phyloP scores from a whole-genome alignment of 2,329 filamentous ascomycete genomes.

The Plectosphaerella cucumerina region DNA sequence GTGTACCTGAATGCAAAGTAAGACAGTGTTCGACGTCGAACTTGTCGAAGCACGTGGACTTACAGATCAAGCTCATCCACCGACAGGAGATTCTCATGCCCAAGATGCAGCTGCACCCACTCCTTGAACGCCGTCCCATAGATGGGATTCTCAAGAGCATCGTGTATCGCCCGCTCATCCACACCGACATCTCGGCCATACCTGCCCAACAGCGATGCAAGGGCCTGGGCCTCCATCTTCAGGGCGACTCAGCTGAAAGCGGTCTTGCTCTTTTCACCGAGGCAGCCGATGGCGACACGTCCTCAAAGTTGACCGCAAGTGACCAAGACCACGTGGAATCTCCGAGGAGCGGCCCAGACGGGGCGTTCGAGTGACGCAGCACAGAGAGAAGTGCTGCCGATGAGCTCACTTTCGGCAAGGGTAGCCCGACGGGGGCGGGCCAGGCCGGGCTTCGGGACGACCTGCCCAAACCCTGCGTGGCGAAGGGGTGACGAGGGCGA shows the following conservation, averaged over 20 bases:
- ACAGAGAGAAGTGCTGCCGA: no score
- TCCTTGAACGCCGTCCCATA: constrained; percentile 31
- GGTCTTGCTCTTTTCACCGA: no score
- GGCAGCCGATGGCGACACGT: no score
- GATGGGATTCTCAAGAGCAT: constrained; percentile 28
- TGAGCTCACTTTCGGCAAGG: no score
- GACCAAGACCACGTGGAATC: no score
- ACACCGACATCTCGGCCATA: constrained; percentile 25
- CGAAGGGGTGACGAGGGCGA: no score
- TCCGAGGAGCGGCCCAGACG: no score
- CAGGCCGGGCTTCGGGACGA: no score
- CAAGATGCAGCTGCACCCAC: constrained; percentile 47
- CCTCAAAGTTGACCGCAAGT: no score
- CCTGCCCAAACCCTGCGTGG: no score
- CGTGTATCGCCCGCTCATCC: constrained; percentile 29
- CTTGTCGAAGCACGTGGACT: constrained; percentile 12
- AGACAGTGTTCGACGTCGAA: background rate
- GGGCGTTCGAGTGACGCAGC: no score
- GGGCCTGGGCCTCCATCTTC: constrained; percentile 3
- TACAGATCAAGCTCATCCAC: constrained; percentile 51
- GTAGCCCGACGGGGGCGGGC: no score
- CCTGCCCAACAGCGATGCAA: constrained; percentile 7
- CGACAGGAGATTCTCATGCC: constrained; percentile 47
- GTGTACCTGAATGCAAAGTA: constrained; percentile 37
- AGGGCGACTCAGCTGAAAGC: background rate